Evolutionary conservation across 352 stramenopile species (phyloP), one percentile per base, ranked within the genome.

Genomic region (Globisporangium iwayamae): DNA sequence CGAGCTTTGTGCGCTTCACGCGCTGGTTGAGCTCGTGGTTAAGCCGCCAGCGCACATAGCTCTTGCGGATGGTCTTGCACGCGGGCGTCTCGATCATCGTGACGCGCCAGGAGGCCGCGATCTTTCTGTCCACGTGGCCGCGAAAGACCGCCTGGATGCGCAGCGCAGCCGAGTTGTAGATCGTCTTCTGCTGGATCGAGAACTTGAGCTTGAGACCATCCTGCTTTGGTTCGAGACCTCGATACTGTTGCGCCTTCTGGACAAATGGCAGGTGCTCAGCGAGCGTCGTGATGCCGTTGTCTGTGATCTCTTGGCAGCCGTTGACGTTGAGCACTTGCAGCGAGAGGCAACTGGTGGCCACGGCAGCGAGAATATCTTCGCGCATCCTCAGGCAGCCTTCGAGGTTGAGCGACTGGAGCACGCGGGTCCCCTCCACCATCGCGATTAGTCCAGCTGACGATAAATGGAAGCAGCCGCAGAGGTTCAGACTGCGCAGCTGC

Each of bases 231-330:
- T 87, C 83, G 16, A 94, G 65, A 0, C 85, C 85, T 14, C 83
- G 76, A 62, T 91, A 92, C 2, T 60, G 38, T 6, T 69, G 67
- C 0, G 81, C 78, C 57, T 65, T 65, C 36, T 82, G 77, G 3
- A 94, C 83, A 60, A 88, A 94, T 36, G 81, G 83, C 51, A 94
- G 70, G 41, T 92, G 82, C 18, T 85, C 75, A 0, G 73, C 77
- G 34, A 94, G 69, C n/a, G 85, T 92, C 20, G 53, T 60, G 38
- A 94, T 75, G 0, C 85, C 83, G 7, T 75, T 80, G 52, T 94
- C 83, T 3, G 85, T 91, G 62, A 94, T 90, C 41, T 94, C 79
- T 56, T 89, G 74, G 45, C 85, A 94, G 30, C 85, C 85, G 16
- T 81, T 85, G 38, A 94, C 52, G 41, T 91, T 90, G 11, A 94